A percentile compares a stretch with the other conserved stretches of the same genome.
Evolutionary conservation across 2,329 filamentous ascomycete species (phyloP).

Genomic region (Endothia cerciana): DNA sequence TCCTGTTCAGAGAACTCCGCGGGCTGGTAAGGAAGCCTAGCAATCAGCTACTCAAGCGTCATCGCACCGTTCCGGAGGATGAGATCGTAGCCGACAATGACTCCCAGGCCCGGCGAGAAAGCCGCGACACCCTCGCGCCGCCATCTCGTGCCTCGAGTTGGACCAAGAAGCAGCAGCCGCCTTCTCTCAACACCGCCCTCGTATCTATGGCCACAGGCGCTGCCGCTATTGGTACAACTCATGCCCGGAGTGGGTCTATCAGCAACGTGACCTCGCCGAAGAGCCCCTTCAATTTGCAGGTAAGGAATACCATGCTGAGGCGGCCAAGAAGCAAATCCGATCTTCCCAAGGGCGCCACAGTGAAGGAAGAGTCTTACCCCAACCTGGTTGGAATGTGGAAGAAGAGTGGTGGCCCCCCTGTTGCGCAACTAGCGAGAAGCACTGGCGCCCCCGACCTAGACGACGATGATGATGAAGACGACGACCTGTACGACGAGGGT

Average conservation of each 20-base stretch:
- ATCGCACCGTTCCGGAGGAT: constrained; percentile 47
- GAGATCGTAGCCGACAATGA: constrained; percentile 36
- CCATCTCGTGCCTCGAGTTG: constrained; percentile 56
- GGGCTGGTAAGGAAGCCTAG: constrained; percentile 57
- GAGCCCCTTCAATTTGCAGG: constrained; percentile 51
- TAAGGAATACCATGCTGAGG: constrained; percentile 51
- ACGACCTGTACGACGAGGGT: constrained; percentile 58
- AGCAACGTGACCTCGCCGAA: constrained; percentile 59
- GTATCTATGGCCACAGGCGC: constrained; percentile 58
- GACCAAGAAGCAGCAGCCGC: constrained; percentile 53
- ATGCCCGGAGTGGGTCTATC: constrained; percentile 64
- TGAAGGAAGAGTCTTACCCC: constrained; percentile 44
- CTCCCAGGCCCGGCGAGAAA: constrained; percentile 42
- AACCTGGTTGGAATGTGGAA: constrained; percentile 57
- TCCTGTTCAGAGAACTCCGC: constrained; percentile 57
- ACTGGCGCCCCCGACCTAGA: constrained; percentile 37
- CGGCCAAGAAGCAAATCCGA: constrained; percentile 62
- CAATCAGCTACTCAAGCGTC: constrained; percentile 50
- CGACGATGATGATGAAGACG: constrained; percentile 52
- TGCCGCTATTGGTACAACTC: constrained; percentile 59
- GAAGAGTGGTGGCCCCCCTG: constrained; percentile 57
- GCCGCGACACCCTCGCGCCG: constrained; percentile 55
- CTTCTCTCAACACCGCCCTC: constrained; percentile 63
- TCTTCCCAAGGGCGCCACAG: constrained; percentile 45
- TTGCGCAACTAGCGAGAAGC: constrained; percentile 49